phyloP scores from a whole-genome alignment of 352 stramenopile species.

The Aphanomyces stellatus region DNA sequence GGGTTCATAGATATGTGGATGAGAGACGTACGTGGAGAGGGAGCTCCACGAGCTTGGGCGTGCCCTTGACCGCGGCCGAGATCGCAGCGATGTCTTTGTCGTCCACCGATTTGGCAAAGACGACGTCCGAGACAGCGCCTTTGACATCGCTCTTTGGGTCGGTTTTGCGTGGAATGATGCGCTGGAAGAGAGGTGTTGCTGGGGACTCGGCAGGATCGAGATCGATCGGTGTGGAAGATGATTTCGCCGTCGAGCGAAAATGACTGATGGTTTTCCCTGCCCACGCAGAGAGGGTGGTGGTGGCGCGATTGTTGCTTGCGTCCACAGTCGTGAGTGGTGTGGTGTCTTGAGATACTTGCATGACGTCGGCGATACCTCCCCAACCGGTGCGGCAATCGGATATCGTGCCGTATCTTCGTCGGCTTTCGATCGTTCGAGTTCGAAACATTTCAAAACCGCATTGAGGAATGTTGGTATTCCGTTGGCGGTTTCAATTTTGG shows the following conservation, averaged over 20 bases:
- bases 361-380: not conserved
- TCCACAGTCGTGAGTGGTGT: not conserved
- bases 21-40: not conserved
- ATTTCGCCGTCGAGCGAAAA: not conserved
- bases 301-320: not conserved
- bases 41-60: not conserved
- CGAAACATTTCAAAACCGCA: not conserved
- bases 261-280: not conserved
- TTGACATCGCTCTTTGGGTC: conserved; percentile 6
- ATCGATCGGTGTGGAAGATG: not conserved
- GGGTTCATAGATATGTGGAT: too few species aligned
- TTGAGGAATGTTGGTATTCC: not conserved
- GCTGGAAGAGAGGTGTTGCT: not conserved
- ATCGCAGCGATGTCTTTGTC: not conserved
- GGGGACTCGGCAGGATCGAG: not conserved
- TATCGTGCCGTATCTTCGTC: not conserved
- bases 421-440: conserved; percentile 8
- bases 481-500: too few species aligned
- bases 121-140: not conserved
- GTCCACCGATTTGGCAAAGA: not conserved
- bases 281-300: not conserved
- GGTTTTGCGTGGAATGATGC: too few species aligned
- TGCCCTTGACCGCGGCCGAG: not conserved
- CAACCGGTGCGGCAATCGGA: not conserved
- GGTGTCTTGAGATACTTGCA: not conserved